Base-by-base conservation (phyloP, 768 basidiomycete genomes). In the Coprinellus micaceus region DNA sequence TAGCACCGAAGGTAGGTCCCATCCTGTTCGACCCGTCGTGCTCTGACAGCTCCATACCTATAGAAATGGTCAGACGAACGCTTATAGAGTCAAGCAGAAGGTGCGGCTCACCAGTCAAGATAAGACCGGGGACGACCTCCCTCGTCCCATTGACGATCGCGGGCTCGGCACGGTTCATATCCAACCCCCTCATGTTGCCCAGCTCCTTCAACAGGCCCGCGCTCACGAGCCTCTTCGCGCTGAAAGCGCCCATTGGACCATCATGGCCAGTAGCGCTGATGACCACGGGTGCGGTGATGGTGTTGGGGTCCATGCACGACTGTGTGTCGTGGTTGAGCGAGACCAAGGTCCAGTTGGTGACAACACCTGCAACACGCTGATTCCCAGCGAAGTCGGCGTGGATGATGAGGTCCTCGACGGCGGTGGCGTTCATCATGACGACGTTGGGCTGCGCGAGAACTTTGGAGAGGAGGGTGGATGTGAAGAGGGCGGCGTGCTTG, bases 31-130 rank as follows among this genome's bases (percentile, higher is more conserved):
- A 82, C 13, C 89, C 89, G 67, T 90, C 88, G 65, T 89, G 85
- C 68, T 90, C 88, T 7, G 85, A 85, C 50, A 92, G 75, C 69
- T 92, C 89, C 89, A 90, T 92, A 15, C 89, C 88, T 84, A 56
- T 30, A 44, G 36, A 49, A 43, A 52, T n/a, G 22, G 61, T 29
- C 40, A 54, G 58, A 22, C 51, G 48, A 60, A 4, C 61, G 33
- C n/a, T n/a, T n/a, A n/a, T n/a, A n/a, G n/a, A n/a, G n/a, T n/a
- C n/a, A n/a, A n/a, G n/a, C n/a, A n/a, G n/a, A n/a, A n/a, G n/a
- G n/a, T n/a, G n/a, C n/a, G n/a, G n/a, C n/a, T n/a, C 55, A 84
- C 86, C 87, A 43, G 85, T 81, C 78, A 90, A 81, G 65, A 90
- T 80, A 48, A 90, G 76, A 1, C 89, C 89, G 7, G 88, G 88